Percentiles rank a stretch among this genome's conserved stretches.
Conservation (phyloP, 2,329 filamentous ascomycete species). For the Amauroascus niger region DNA sequence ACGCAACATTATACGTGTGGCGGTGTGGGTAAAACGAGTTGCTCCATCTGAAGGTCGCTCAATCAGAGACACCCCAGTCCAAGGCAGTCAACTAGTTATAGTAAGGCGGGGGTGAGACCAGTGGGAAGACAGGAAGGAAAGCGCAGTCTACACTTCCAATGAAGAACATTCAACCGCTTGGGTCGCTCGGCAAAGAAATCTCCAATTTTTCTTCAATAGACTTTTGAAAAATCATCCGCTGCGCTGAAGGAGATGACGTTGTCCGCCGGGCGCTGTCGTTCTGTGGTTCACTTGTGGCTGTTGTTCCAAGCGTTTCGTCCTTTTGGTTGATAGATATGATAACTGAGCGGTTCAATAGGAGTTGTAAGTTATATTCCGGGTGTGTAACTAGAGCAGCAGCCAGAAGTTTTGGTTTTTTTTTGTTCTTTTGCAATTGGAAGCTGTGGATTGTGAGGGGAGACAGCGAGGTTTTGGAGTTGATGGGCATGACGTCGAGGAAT, state of each 20-base stretch:
- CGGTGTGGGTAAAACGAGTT: background rate
- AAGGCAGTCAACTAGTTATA: background rate
- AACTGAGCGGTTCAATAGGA: background rate
- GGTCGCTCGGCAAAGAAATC: background rate
- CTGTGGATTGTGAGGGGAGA: no score
- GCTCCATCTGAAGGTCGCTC: conserved; percentile 5
- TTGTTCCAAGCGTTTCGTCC: background rate
- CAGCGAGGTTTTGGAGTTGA: no score
- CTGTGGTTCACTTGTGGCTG: conserved; percentile 6
- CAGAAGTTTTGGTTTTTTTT: no score
- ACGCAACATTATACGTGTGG: conserved; percentile 37
- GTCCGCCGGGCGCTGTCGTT: background rate
- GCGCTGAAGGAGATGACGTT: background rate
- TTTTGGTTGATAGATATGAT: background rate
- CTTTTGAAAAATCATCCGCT: background rate
- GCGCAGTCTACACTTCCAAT: background rate
- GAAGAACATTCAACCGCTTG: background rate
- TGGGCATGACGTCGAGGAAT: no score
- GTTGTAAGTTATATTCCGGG: no score
- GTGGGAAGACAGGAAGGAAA: background rate
- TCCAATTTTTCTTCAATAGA: background rate
- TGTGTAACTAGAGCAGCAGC: no score
- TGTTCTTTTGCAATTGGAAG: no score
- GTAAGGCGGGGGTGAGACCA: no score
- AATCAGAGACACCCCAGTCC: background rate